Percentiles rank a stretch among this genome's conserved stretches.
These are phyloP conservation scores for Akanthomyces uredinophilus DNA, from an alignment of 2,329 filamentous ascomycete species.

Conservation along the genomic window DNA sequence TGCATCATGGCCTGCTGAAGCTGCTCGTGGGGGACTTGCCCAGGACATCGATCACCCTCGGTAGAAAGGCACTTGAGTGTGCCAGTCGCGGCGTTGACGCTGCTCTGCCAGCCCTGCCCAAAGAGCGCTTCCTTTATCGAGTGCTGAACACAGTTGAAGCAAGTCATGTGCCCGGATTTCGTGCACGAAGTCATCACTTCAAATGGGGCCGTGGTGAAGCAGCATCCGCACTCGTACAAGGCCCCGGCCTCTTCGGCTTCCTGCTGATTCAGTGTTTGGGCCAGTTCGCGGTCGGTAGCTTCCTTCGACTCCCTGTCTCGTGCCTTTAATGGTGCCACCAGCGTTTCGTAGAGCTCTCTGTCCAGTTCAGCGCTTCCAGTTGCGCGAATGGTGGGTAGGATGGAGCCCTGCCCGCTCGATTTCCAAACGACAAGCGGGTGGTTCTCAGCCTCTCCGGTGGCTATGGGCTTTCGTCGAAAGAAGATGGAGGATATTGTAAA, in stretches of 20 bases:
- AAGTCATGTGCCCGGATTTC: slow-evolving; percentile 65
- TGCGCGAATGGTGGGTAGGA: slow-evolving; percentile 56
- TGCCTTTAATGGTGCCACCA: slow-evolving; percentile 49
- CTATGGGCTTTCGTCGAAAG: slow-evolving; percentile 55
- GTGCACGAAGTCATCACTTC: slow-evolving; percentile 72
- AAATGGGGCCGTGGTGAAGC: slow-evolving; percentile 65
- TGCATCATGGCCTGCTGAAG: slow-evolving; percentile 68
- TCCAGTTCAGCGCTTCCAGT: slow-evolving; percentile 63
- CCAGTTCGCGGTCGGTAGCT: slow-evolving; percentile 47
- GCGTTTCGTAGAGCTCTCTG: slow-evolving; percentile 53
- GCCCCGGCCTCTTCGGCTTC: slow-evolving; percentile 54
- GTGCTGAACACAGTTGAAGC: slow-evolving; percentile 75
- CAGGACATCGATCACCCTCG: slow-evolving; percentile 62
- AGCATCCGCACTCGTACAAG: slow-evolving; percentile 70
- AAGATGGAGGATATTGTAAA: slow-evolving; percentile 69
- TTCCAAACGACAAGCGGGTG: slow-evolving; percentile 61
- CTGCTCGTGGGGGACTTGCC: slow-evolving; percentile 64
- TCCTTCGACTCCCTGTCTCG: slow-evolving; percentile 40
- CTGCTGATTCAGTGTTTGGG: slow-evolving; percentile 48
- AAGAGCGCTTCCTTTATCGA: slow-evolving; percentile 84
- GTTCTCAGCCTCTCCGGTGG: slow-evolving; percentile 49
- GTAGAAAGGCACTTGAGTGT: slow-evolving; percentile 82
- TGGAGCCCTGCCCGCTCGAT: slow-evolving; percentile 48
- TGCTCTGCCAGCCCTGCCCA: slow-evolving; percentile 85
- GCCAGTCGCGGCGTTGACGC: slow-evolving; percentile 65